phyloP scores from a whole-genome alignment of 176 grass and related monocot species.

The Dendrocalamus sinicus region DNA sequence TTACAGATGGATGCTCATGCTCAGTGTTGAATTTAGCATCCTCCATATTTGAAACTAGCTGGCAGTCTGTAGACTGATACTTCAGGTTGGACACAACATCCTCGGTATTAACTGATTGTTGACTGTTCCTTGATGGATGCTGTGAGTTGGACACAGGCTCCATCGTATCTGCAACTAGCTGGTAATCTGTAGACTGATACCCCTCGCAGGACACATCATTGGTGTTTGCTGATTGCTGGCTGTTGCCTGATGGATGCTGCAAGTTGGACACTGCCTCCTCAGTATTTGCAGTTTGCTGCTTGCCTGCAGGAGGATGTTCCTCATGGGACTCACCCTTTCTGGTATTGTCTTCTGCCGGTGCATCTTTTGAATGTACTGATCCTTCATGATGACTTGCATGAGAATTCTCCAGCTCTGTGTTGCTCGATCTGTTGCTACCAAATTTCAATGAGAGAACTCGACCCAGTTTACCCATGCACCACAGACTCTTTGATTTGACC shows the following conservation, averaged over 20 bases:
- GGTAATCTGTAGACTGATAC: constrained; percentile 16
- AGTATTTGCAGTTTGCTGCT: background rate
- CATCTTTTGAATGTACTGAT: background rate
- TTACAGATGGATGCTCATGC: background rate
- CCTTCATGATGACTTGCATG: background rate
- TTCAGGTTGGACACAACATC: background rate
- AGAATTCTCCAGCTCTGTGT: background rate
- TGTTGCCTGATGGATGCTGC: background rate
- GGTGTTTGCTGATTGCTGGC: background rate
- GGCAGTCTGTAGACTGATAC: constrained; percentile 18
- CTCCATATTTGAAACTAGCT: background rate
- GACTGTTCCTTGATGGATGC: background rate
- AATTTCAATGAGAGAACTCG: background rate
- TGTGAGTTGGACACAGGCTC: background rate
- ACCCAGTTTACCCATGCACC: background rate
- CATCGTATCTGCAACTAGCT: background rate
- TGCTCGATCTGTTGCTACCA: background rate
- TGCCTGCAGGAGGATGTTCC: no score
- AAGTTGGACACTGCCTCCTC: background rate
- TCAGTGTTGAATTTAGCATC: background rate
- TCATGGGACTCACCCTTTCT: background rate
- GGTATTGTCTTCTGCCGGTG: background rate
- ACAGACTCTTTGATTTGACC: background rate
- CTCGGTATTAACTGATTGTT: background rate
- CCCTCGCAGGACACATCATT: background rate